Percentiles rank a stretch among this genome's conserved stretches.
Evolutionary conservation across 1,284 basidiomycete genomes (phyloP).

Genomic region (Rhodotorula mucilaginosa): DNA sequence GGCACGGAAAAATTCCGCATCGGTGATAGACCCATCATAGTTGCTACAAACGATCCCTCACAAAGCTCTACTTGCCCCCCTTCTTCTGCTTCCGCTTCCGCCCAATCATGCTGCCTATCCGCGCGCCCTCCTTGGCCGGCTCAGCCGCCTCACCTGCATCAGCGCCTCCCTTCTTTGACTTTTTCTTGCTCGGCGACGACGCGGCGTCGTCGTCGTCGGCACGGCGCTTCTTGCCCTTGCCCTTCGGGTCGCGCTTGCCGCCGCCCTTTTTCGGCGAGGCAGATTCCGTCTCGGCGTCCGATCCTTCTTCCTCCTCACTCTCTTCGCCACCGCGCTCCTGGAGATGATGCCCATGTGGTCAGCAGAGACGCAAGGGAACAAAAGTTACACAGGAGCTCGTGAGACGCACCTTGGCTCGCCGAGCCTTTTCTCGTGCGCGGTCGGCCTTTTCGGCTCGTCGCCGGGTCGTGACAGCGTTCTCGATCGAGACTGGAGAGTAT

Average conservation of each 20-base stretch:
- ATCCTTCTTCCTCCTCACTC: conserved; percentile 14
- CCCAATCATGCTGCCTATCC: conserved; percentile 32
- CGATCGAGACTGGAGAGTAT: conserved; percentile 63
- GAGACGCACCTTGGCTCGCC: conserved; percentile 26
- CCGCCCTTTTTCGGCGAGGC: conserved; percentile 15
- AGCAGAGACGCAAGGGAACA: no score
- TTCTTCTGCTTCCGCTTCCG: conserved; percentile 29
- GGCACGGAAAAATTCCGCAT: no score
- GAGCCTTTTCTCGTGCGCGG: conserved; percentile 32
- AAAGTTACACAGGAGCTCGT: no score
- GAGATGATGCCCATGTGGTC: not conserved
- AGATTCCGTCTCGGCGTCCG: not conserved
- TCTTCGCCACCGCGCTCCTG: conserved; percentile 9
- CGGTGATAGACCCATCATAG: no score
- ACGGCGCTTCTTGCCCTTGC: conserved; percentile 28
- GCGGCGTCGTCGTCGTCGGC: conserved; percentile 21
- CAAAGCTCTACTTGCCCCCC: not conserved
- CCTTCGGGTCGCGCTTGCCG: conserved; percentile 4
- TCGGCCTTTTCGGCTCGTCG: conserved; percentile 41
- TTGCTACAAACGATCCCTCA: no score
- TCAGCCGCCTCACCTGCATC: conserved; percentile 1
- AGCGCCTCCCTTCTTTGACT: conserved; percentile 11
- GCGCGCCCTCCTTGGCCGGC: conserved; percentile 14
- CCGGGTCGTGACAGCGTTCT: conserved; percentile 74
- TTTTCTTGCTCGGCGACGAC: conserved; percentile 16